A percentile compares a stretch with the other conserved stretches of the same genome.
Conservation (phyloP, 225 moss, liverwort and hornwort species). For the Marchantia paleacea region DNA sequence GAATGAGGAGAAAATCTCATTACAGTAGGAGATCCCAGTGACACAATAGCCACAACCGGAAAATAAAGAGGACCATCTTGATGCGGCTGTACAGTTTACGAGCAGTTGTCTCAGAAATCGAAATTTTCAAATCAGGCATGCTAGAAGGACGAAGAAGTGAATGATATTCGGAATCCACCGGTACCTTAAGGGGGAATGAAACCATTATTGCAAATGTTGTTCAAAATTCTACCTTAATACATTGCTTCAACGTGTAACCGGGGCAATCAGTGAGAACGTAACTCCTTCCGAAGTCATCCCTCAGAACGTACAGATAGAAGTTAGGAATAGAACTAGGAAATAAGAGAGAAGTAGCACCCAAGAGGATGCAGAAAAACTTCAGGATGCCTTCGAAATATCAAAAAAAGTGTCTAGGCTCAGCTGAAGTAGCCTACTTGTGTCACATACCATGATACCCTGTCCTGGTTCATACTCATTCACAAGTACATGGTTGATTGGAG, state of each 20-base stretch:
- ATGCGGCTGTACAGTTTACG: conserved; percentile 54
- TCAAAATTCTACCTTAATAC: no score
- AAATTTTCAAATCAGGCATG: no score
- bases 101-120: background rate
- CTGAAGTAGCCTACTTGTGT: background rate
- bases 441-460: conserved; percentile 81
- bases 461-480: conserved; percentile 89
- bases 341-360: background rate
- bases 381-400: background rate
- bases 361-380: background rate
- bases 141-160: background rate
- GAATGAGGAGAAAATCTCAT: conserved; percentile 78
- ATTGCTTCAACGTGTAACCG: no score
- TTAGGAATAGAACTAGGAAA: background rate
- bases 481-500: conserved; percentile 84
- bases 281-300: background rate
- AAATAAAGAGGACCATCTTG: conserved; percentile 85
- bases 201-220: no score
- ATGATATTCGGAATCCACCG: background rate
- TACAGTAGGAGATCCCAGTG: conserved; percentile 75
- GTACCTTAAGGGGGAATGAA: background rate
- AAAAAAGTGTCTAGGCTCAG: background rate
- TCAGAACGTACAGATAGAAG: background rate
- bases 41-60: conserved; percentile 83
- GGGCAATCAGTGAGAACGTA: background rate